Percentiles rank a stretch among this genome's conserved stretches.
Evolutionary conservation across 202 grass and related monocot species (phyloP).

Genomic region (Panicum virgatum): DNA sequence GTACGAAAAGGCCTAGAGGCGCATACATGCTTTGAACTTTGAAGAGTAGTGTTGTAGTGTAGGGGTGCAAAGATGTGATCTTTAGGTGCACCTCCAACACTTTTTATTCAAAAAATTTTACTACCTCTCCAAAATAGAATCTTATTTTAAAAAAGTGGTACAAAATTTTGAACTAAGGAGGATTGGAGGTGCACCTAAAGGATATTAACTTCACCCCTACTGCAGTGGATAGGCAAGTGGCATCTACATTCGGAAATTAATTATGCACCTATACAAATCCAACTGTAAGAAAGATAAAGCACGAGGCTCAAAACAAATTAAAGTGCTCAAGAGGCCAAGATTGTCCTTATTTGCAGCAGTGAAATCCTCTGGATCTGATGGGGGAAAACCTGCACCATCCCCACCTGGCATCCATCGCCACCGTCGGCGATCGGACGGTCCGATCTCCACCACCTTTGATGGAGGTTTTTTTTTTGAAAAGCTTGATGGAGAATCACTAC

Average conservation of each 20-base stretch:
- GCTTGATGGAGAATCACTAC: background rate
- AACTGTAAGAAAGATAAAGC: background rate
- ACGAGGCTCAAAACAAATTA: background rate
- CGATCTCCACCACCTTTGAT: background rate
- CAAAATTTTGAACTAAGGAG: too few species aligned
- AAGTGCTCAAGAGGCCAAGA: background rate
- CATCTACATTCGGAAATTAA: conserved; percentile 9
- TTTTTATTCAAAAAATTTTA: too few species aligned
- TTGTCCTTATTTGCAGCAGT: background rate
- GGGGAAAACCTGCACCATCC: too few species aligned
- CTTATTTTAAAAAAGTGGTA: too few species aligned
- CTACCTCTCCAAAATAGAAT: too few species aligned
- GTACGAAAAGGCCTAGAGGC: background rate
- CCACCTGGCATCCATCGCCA: background rate
- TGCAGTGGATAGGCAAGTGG: background rate
- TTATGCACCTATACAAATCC: background rate
- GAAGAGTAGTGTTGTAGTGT: background rate
- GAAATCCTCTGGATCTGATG: background rate
- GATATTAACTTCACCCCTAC: too few species aligned
- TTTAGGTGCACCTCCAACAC: too few species aligned
- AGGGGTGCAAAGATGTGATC: too few species aligned
- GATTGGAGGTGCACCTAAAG: too few species aligned
- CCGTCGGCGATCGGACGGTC: background rate
- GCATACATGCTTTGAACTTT: background rate
- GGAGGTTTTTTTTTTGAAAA: too few species aligned